phyloP scores from a whole-genome alignment of 164 flowering plant species.

The Liriodendron chinense region DNA sequence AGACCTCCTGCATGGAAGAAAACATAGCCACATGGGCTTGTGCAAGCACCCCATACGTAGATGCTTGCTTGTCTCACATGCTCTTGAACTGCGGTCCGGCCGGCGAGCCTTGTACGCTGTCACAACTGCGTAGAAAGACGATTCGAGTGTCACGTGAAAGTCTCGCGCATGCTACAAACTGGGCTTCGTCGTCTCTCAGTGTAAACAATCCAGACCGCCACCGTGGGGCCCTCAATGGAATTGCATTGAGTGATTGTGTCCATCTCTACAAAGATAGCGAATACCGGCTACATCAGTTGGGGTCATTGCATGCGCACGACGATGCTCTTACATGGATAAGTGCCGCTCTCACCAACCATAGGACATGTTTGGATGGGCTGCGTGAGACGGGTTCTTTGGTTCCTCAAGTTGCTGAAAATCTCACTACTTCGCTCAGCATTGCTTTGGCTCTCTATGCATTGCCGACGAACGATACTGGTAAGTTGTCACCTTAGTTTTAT shows the following conservation, averaged over 20 bases:
- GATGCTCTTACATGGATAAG: slow-evolving; percentile 57
- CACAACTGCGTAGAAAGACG: neutral
- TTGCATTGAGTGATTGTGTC: slow-evolving; percentile 40
- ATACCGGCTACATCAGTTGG: slow-evolving; percentile 26
- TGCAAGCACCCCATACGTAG: neutral
- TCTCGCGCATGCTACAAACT: neutral
- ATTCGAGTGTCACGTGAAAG: neutral
- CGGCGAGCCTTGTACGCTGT: neutral
- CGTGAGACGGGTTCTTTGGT: slow-evolving; percentile 18
- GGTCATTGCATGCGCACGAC: slow-evolving; percentile 12
- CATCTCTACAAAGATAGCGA: slow-evolving; percentile 49
- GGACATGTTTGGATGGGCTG: slow-evolving; percentile 61
- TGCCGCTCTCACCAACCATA: slow-evolving; percentile 43
- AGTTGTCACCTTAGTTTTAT: slow-evolving; percentile 1
- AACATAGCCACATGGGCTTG: neutral
- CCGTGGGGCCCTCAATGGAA: too few relatives aligned
- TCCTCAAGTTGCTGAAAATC: slow-evolving; percentile 21
- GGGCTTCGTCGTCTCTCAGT: neutral
- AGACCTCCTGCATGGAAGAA: neutral
- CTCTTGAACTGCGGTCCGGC: too few relatives aligned
- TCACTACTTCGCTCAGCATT: slow-evolving; percentile 32
- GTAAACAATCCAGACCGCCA: neutral
- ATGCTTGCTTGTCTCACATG: neutral
- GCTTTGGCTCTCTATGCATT: slow-evolving; percentile 38
- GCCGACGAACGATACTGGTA: slow-evolving; percentile 10